Evolutionary conservation across 371 early-diverging fungal genomes (phyloP), one percentile per base, ranked within the genome.

Genomic region (Syncephalastrum sp.): DNA sequence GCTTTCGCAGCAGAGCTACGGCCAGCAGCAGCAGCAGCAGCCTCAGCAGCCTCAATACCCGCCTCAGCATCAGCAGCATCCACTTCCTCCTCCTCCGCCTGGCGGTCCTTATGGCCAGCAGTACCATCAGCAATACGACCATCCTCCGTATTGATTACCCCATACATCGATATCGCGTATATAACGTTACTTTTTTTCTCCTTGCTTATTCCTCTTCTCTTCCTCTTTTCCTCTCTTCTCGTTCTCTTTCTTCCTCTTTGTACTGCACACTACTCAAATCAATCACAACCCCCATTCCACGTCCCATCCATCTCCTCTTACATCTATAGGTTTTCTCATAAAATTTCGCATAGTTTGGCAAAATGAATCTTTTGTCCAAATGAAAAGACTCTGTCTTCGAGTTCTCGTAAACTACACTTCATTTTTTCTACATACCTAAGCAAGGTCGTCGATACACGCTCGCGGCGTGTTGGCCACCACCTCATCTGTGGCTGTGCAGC

Each of bases 11-110:
- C 63, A 59, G 42, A 51, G 49, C 43, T 57, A 53, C 44, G 56
- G 47, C 3, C 29, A 51, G 4, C 54, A 59, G n/a, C 25, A 46
- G 6, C 65, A 55, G 23, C 56, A 59, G 29, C 58, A 56, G n/a
- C 46, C 50, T 21, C 60, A 63, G 55, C 60, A 63, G 45, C 66
- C 60, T 10, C 61, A 63, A 42, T 60, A 65, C 17, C 65, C 53
- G 33, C 55, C 56, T 33, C 56, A 52, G 43, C 41, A 41, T 21
- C 60, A 54, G 13, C 56, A 56, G 43, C 53, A 57, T 8, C 62
- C 44, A 3, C 63, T 45, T 16, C 42, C 15, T 1, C 65, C 60
- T 38, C 65, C 51, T 25, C 59, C 59, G 13, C 56, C 42, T 24
- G 57, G 57, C 17, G 56, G 56, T 16, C 57, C 27, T 16, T 63